A percentile compares a stretch with the other conserved stretches of the same genome.
Conservation (phyloP, 495 filamentous ascomycete species). For the Daldinia concentrica region DNA sequence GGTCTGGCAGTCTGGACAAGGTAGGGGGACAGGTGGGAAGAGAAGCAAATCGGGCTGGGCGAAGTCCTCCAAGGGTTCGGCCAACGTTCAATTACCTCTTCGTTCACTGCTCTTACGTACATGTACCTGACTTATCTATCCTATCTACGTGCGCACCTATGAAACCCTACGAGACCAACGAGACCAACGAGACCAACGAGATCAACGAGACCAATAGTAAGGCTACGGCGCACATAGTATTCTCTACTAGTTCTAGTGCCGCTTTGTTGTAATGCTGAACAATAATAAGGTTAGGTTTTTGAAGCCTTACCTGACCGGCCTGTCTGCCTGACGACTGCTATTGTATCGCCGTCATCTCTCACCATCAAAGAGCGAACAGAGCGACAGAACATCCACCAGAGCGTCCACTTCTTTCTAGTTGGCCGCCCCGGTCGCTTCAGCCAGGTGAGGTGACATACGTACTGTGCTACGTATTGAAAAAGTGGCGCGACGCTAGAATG, state of each 20-base stretch:
- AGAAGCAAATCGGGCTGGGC: constrained; percentile 31
- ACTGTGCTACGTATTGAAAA: constrained; percentile 31
- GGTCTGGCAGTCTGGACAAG: constrained; percentile 3
- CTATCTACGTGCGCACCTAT: constrained; percentile 9
- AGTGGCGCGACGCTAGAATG: constrained; percentile 52
- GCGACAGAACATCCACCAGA: background rate
- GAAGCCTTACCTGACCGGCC: constrained; percentile 38
- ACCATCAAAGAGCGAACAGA: no score
- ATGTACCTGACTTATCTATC: constrained; percentile 26
- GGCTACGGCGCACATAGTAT: constrained; percentile 17
- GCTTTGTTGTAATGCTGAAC: constrained; percentile 28
- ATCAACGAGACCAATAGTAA: constrained; percentile 14
- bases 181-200: background rate
- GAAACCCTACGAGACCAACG: background rate
- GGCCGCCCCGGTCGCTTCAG: constrained; percentile 22
- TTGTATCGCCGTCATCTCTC: constrained; percentile 31
- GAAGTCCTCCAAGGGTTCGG: constrained; percentile 9
- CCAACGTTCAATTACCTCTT: constrained; percentile 21
- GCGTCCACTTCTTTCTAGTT: background rate
- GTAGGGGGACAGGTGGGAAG: background rate
- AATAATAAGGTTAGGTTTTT: constrained; percentile 30
- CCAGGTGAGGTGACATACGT: constrained; percentile 25
- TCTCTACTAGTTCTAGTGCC: constrained; percentile 26
- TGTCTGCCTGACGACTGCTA: constrained; percentile 3
- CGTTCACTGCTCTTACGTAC: constrained; percentile 25